These are phyloP conservation scores for Leishmania aethiopica DNA, from an alignment of 208 protist species.

Conservation along the genomic window DNA sequence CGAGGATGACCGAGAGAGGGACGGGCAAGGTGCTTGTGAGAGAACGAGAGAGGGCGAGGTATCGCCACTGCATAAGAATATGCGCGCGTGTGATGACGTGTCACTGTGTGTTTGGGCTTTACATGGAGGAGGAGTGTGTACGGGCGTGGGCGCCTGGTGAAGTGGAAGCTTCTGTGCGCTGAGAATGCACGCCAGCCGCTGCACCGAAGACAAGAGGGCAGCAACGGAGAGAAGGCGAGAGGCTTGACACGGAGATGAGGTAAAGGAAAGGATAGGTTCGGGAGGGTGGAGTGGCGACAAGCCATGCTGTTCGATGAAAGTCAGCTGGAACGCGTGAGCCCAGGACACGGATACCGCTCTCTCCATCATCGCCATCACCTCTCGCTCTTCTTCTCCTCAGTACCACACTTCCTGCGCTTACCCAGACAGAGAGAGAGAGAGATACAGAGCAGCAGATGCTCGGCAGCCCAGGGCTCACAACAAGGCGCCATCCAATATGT, in stretches of 20 bases:
- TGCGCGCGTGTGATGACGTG: not conserved
- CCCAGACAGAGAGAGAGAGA: too few species aligned
- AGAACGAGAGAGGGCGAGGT: not conserved
- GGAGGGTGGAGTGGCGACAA: not conserved
- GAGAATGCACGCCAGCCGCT: not conserved
- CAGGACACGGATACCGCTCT: not conserved
- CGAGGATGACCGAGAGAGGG: not conserved
- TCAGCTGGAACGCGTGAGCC: not conserved
- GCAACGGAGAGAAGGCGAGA: not conserved
- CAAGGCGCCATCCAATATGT: too few species aligned
- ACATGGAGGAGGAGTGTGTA: not conserved
- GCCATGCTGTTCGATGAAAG: not conserved
- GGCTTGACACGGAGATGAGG: not conserved
- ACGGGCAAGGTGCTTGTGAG: not conserved
- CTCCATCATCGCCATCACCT: not conserved
- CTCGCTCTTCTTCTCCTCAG: too few species aligned
- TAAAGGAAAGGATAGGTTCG: not conserved
- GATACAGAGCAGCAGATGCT: too few species aligned
- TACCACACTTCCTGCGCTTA: too few species aligned
- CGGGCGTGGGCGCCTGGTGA: not conserved
- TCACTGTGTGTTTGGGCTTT: not conserved
- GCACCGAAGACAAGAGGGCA: not conserved
- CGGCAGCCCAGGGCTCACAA: too few species aligned
- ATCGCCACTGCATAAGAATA: not conserved
- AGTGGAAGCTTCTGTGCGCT: not conserved